Conservation (phyloP, 1,139 yeast genomes). For the Ogataea hybrid region DNA sequence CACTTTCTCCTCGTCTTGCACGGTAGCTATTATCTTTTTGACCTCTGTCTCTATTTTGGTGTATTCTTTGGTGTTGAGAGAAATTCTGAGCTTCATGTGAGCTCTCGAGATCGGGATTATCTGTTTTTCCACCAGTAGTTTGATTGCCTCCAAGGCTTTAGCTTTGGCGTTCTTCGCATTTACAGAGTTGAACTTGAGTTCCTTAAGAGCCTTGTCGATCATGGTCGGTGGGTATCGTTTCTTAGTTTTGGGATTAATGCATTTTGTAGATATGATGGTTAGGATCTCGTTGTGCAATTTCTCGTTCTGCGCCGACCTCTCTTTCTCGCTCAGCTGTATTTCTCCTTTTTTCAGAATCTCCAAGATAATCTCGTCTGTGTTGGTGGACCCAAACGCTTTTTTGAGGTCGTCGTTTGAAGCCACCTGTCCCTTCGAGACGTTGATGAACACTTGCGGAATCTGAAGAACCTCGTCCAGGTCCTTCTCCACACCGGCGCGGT, state of each 20-base stretch:
- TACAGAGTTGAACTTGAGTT: constrained; percentile 75
- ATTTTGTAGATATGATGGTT: constrained; percentile 81
- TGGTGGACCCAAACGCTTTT: constrained; percentile 71
- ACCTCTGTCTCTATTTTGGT: constrained; percentile 17
- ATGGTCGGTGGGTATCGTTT: constrained; percentile 93
- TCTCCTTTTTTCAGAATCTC: constrained; percentile 90
- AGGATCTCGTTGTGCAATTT: constrained; percentile 63
- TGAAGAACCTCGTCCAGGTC: constrained; percentile 95
- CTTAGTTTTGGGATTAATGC: constrained; percentile 85
- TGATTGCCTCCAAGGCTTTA: constrained; percentile 92
- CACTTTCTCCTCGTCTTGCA: constrained; percentile 21
- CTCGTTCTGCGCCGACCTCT: constrained; percentile 71
- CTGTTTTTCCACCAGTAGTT: constrained; percentile 70
- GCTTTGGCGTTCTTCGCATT: constrained; percentile 67
- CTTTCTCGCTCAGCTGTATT: constrained; percentile 91
- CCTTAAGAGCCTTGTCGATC: constrained; percentile 83
- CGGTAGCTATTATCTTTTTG: constrained; percentile 26
- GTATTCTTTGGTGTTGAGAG: constrained; percentile 43
- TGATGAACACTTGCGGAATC: constrained; percentile 89
- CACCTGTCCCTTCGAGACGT: constrained; percentile 92
- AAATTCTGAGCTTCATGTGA: constrained; percentile 78
- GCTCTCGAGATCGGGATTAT: constrained; percentile 93
- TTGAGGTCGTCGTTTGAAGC: constrained; percentile 85
- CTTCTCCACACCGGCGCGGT: constrained; percentile 85
- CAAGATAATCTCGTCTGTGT: constrained; percentile 67